phyloP scores from a whole-genome alignment of 768 basidiomycete species.

The Kwoniella pini region DNA sequence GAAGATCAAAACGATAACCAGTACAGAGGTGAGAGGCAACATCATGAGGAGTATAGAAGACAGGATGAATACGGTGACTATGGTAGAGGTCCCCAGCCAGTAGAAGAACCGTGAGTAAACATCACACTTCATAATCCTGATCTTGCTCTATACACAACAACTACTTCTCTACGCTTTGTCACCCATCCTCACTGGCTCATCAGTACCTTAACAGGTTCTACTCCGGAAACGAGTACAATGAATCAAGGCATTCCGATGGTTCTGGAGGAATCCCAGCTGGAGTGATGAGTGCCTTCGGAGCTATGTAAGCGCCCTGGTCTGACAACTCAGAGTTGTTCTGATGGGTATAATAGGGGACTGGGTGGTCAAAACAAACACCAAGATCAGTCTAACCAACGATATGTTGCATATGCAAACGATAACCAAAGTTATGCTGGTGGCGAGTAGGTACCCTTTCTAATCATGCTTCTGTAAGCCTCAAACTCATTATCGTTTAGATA shows the following conservation, averaged over 20 bases:
- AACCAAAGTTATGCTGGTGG: background rate
- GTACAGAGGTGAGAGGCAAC: no score
- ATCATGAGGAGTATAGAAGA: background rate
- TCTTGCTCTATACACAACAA: no score
- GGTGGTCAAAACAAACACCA: background rate
- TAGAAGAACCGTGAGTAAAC: background rate
- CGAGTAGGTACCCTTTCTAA: background rate
- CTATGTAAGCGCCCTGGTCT: conserved; percentile 15
- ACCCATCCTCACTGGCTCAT: no score
- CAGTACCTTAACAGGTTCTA: background rate
- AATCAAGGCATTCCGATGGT: background rate
- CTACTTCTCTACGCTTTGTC: no score
- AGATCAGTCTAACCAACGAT: background rate
- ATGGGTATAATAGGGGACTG: background rate
- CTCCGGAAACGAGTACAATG: background rate
- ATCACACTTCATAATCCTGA: background rate
- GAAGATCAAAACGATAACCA: no score
- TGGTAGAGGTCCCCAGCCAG: background rate
- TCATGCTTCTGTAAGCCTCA: background rate
- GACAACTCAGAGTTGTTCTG: no score
- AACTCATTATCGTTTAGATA: no score
- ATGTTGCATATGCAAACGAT: conserved; percentile 5
- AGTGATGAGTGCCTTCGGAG: background rate
- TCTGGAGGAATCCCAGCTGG: background rate
- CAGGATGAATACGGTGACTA: background rate